Evolutionary conservation across 192 early-diverging fungal genomes (phyloP).

Genomic region (Linnemannia schmuckeri): DNA sequence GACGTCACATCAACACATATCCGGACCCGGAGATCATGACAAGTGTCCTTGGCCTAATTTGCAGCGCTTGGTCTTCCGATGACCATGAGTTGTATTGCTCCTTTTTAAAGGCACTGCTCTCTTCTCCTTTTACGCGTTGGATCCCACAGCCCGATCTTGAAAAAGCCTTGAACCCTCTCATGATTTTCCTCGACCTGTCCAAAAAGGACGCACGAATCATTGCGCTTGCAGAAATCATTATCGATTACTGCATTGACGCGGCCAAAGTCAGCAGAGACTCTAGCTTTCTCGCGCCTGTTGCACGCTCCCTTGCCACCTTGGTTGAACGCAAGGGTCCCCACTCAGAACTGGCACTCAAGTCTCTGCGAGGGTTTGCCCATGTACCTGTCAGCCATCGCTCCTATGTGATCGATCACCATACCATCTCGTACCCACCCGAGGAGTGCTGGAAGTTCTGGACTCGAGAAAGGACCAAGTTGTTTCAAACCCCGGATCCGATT

Average conservation of each 20-base stretch:
- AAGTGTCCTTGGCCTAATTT: neutral
- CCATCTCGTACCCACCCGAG: neutral
- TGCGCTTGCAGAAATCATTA: neutral
- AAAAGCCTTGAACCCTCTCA: neutral
- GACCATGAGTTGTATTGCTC: neutral
- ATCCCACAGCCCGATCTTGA: neutral
- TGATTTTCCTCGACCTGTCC: neutral
- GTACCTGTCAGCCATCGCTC: neutral
- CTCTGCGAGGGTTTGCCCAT: constrained; percentile 1
- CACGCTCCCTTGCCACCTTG: neutral
- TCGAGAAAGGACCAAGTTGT: neutral
- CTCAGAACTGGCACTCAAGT: neutral
- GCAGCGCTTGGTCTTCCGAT: neutral
- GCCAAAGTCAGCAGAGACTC: neutral
- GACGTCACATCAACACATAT: neutral
- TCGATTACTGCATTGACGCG: neutral
- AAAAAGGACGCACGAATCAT: neutral
- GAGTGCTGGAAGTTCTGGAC: neutral
- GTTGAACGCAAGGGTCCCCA: neutral
- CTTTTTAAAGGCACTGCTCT: neutral
- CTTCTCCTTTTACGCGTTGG: neutral
- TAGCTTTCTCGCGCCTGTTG: neutral
- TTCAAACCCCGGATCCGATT: neutral
- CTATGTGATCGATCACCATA: neutral
- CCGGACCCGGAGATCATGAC: neutral